Evolutionary conservation across 345 rosid genomes (phyloP), one percentile per base, ranked within the genome.

Genomic region (Gossypium herbaceum): DNA sequence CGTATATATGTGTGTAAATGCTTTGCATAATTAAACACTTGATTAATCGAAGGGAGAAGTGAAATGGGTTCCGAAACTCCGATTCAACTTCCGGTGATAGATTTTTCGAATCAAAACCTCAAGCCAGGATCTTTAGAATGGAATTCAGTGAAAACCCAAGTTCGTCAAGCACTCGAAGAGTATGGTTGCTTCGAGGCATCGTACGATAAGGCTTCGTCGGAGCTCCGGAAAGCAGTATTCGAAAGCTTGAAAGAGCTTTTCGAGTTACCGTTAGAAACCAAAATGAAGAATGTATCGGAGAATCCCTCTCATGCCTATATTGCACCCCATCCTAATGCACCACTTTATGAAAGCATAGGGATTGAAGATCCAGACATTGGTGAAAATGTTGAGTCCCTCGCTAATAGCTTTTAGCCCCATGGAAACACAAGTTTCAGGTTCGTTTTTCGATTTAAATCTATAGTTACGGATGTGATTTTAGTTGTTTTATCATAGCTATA

Each of bases 131-230:
- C 80, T 0, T 77, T 50, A 0, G 86, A 84, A 64, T 91, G 92
- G 89, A 81, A 73, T 29, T 69, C 51, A 17, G 79, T 81, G 74
- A 82, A 73, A 79, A 72, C 73, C 67, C 67, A 79, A 43, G 88
- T 88, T 72, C 57, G 76, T 19, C 56, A 73, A 81, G 87, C 92
- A 12, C 81, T 89, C 3, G 88, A 86, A 77, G 84, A 86, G 39
- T 85, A 82, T 24, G 94, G 97, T 19, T 88, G 89, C 73, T 91
- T 91, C 29, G 94, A 91, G 78, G 97, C 91, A 0, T 73, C 68
- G 63, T 86, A 84, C 54, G 55, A 85, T 61, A 79, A 20, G 62
- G 75, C 79, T 71, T 83, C 93, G 0, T 0, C 61, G 9, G 89
- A 85, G 43, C 74, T 77, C 17, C 69, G 82, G 10, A 78, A 80